Base-by-base conservation (phyloP, 2,329 filamentous ascomycete genomes). In the Fusarium staphyleae region DNA sequence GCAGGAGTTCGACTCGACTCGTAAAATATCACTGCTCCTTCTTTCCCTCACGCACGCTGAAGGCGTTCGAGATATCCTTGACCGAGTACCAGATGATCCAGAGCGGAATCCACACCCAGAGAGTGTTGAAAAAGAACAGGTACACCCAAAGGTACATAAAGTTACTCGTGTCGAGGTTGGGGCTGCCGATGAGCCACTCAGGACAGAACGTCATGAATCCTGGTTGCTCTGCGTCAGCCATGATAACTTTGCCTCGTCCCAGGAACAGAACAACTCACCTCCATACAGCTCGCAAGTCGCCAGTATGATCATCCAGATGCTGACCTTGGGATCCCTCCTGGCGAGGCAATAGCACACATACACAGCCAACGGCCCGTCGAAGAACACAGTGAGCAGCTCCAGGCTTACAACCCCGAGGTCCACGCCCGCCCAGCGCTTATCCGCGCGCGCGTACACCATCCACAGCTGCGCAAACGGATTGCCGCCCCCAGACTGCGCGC, bases 201-300 rank as follows among this genome's bases (percentile, higher is more conserved):
- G 86, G 86, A 71, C 82, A 85, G 68, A 89, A 89, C 0, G 86
- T 89, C 82, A 89, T 88, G 74, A 86, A 89, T 14, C 86, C 83
- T 84, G 32, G n/a, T 26, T 12, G 10, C 36, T 16, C 24, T 11
- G 16, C 7, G 37, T 56, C 35, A 35, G 15, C 26, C 13, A 14
- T 5, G 19, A 18, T 10, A 5, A 11, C 16, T 48, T 48, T 37
- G 45, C n/a, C 24, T 12, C 36, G 9, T 8, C 4, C 10, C 18
- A 16, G 5, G 7, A 3, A 11, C 2, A 3, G 13, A 8, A 5
- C n/a, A n/a, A 69, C 77, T 50, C 66, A 82, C 81, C 84, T 60
- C 86, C 86, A 62, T 88, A 89, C 5, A 89, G 65, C 77, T 89
- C 86, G 49, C 81, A 84, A 3, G 85, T 87, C 19, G 86, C 86